Evolutionary conservation across 1,139 yeast genomes (phyloP), one percentile per base, ranked within the genome.

Genomic region (Suhomyces terraborum): DNA sequence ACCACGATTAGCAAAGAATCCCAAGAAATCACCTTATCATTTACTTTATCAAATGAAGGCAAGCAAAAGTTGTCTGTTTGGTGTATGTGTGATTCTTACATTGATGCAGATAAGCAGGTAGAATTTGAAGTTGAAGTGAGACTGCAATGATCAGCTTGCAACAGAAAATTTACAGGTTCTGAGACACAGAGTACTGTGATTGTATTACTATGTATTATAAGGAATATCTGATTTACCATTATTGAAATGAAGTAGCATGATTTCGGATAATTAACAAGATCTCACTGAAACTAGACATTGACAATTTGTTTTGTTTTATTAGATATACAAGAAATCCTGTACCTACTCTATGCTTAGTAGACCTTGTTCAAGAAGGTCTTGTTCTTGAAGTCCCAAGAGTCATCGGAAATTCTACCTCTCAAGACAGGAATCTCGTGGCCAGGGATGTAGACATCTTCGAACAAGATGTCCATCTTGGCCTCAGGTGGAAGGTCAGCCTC

Each of bases 331-430:
- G 32, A 19, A 30, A 6, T 20, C 28, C 20, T 20, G 35, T 32
- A 21, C 35, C 13, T 24, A 35, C 32, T 24, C 34, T 20, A 40
- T 40, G 44, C 38, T 54, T 71, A 73, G 62, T 73, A 73, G 46
- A 72, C 77, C 62, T 70, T 72, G 64, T 75, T 67, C 53, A 79
- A 80, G 63, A 83, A 85, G 52, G 82, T 84, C 61, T 82, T 79
- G 74, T 84, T 85, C 59, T 74, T 75, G 66, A 85, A 85, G 66
- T 84, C 84, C 95, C 95, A 85, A 47, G 91, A 79, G 66, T 91
- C 98, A 56, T 87, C 95, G 54, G 95, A 85, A 62, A 89, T 84
- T 79, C 98, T 88, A 53, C 98, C 98, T 78, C 98, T 88, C 68
- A 91, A 81, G 53, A 81, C 84, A 55, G 94, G 94, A 47, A 88